A percentile compares a stretch with the other conserved stretches of the same genome.
Evolutionary conservation across 768 basidiomycete genomes (phyloP).

Genomic region (Pluteus cervinus): DNA sequence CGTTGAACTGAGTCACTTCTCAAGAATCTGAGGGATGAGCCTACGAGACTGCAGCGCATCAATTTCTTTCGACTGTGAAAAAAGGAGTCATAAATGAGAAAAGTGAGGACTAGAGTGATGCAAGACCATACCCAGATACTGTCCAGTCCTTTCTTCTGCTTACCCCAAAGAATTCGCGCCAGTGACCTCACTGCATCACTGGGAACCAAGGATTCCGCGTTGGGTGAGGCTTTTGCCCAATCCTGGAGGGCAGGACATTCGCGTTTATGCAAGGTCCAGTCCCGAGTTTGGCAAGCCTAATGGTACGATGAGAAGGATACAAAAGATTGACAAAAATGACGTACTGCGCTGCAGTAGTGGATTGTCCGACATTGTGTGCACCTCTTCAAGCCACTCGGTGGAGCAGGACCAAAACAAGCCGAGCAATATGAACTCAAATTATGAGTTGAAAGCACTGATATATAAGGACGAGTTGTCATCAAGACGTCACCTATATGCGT

Average conservation of each 20-base stretch:
- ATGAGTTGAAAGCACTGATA: constrained; percentile 57
- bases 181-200: constrained; percentile 78
- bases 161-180: constrained; percentile 67
- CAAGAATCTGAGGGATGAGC: constrained; percentile 17
- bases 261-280: constrained; percentile 69
- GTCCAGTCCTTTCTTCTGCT: constrained; percentile 45
- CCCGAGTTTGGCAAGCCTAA: constrained; percentile 64
- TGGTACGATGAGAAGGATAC: background rate
- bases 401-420: constrained; percentile 45
- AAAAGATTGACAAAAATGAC: constrained; percentile 18
- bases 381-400: constrained; percentile 42
- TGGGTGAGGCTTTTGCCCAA: constrained; percentile 49
- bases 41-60: constrained; percentile 72
- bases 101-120: background rate
- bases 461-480: constrained; percentile 51
- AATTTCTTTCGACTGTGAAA: constrained; percentile 52
- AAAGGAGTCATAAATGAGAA: constrained; percentile 1
- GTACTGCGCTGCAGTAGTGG: constrained; percentile 72
- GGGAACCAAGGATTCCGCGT: constrained; percentile 44
- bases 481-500: constrained; percentile 49
- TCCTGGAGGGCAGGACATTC: constrained; percentile 70
- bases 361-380: constrained; percentile 70
- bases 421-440: constrained; percentile 65
- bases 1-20: constrained; percentile 1
- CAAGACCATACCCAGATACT: constrained; percentile 50